phyloP scores from a whole-genome alignment of 1,284 basidiomycete genomes.

The Anthracocystis panici-leucophaei region DNA sequence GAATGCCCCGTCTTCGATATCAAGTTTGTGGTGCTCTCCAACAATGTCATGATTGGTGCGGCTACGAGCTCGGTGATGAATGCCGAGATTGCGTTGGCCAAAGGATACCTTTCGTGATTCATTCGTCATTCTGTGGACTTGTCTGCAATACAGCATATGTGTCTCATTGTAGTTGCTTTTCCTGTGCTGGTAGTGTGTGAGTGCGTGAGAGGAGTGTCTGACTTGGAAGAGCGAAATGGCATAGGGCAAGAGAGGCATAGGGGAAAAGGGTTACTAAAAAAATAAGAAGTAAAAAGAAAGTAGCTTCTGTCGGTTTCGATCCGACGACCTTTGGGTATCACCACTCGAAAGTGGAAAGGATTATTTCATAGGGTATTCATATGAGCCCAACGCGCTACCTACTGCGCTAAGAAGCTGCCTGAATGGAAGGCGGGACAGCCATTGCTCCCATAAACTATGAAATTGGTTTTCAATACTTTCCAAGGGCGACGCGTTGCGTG shows the following conservation, averaged over 20 bases:
- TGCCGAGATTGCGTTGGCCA: conserved; percentile 90
- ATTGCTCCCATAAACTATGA: too few species aligned
- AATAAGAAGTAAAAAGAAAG: conserved; percentile 22
- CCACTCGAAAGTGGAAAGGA: conserved; percentile 40
- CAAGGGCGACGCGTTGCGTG: too few species aligned
- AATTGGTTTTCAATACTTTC: too few species aligned
- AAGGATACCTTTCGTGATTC: conserved; percentile 73
- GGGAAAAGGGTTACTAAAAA: background rate
- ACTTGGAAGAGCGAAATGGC: too few species aligned
- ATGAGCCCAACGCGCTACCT: conserved; percentile 57
- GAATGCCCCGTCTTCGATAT: conserved; percentile 88
- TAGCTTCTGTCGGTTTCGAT: conserved; percentile 59
- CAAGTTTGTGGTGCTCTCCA: conserved; percentile 87
- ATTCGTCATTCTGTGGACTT: background rate
- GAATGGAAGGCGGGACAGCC: too few species aligned
- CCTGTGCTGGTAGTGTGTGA: background rate
- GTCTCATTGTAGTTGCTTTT: background rate
- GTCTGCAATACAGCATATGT: background rate
- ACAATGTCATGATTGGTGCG: conserved; percentile 96
- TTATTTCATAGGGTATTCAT: conserved; percentile 19
- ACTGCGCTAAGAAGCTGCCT: conserved; percentile 49
- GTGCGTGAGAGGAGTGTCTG: background rate
- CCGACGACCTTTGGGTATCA: conserved; percentile 59
- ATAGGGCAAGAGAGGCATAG: too few species aligned
- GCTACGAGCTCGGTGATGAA: conserved; percentile 98